Base-by-base conservation (phyloP, 2,329 filamentous ascomycete genomes). In the Alternaria tenuissima region DNA sequence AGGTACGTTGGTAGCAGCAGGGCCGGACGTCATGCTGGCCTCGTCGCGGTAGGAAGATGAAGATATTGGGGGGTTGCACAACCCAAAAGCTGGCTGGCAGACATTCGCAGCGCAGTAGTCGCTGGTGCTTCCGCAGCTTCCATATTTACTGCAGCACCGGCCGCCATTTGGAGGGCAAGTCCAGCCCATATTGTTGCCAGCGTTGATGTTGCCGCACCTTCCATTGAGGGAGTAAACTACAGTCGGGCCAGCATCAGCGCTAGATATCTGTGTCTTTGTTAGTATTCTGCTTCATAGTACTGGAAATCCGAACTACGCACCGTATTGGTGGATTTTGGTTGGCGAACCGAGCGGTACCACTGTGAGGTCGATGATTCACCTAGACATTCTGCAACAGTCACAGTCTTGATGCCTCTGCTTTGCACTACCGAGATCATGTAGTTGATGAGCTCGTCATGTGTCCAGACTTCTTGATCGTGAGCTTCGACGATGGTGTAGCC, bases 111-210 rank as follows among this genome's bases (percentile, higher is more conserved):
- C 57, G 38, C 51, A 59, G 44, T 59, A 61, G 18, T 47, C 41
- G 22, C 20, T 22, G 18, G 38, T 52, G 9, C 53, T 54, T 5
- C 59, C 59, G 36, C 55, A 62, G 28, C 55, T 55, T 7, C 59
- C 55, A 16, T 59, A 59, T 46, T 56, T 62, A 51, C 55, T 59
- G 47, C 58, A 61, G 34, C 59, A 62, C 32, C 55, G 48, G 32
- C 59, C 52, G 38, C 59, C 44, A 34, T 53, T 57, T 12, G 58
- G 47, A 28, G 59, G 59, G 30, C 59, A 62, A 1, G 55, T 62
- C 55, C 55, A 62, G 26, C 59, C 59, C 12, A 59, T 30, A 12
- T 62, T 62, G 3, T 44, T 46, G 44, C 59, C 59, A 18, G 59
- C 59, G 39, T 52, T 55, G 55, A 59, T 55, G 22, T 58, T 58